Conservation (phyloP, 2,329 filamentous ascomycete species). For the Stagonosporopsis tanaceti region DNA sequence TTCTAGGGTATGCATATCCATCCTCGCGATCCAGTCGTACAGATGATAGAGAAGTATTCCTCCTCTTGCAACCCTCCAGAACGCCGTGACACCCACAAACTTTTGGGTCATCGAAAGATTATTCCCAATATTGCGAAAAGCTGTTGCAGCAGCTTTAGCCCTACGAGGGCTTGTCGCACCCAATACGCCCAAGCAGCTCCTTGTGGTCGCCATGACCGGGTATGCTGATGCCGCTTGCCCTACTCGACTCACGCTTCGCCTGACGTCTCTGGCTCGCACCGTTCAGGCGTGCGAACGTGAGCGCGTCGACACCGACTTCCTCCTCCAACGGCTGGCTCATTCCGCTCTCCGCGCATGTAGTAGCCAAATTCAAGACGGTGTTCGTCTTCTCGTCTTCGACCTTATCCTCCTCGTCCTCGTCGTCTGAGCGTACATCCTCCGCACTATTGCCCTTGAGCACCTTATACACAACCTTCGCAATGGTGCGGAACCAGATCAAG, state of each 20-base stretch:
- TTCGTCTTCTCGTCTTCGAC: slow-evolving; percentile 49
- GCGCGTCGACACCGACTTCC: slow-evolving; percentile 76
- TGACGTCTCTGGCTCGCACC: slow-evolving; percentile 57
- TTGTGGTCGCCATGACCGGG: slow-evolving; percentile 78
- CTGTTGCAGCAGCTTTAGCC: background rate
- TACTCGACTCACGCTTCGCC: slow-evolving; percentile 60
- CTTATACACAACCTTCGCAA: slow-evolving; percentile 80
- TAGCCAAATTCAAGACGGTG: slow-evolving; percentile 34
- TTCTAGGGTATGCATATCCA: slow-evolving; percentile 20
- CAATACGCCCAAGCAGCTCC: slow-evolving; percentile 81
- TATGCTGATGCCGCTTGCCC: slow-evolving; percentile 64
- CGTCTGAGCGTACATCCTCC: slow-evolving; percentile 88
- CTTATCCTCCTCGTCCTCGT: slow-evolving; percentile 72
- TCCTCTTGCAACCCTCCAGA: slow-evolving; percentile 3
- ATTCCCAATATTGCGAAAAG: slow-evolving; percentile 4
- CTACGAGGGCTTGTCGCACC: slow-evolving; percentile 73
- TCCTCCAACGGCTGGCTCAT: slow-evolving; percentile 66
- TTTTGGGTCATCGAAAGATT: slow-evolving; percentile 5
- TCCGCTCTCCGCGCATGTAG: slow-evolving; percentile 41
- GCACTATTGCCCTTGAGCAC: slow-evolving; percentile 80
- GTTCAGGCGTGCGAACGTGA: slow-evolving; percentile 66
- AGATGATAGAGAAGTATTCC: slow-evolving; percentile 13
- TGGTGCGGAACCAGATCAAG: slow-evolving; percentile 89
- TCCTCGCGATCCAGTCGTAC: background rate
- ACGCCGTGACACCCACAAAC: slow-evolving; percentile 10